phyloP scores from a whole-genome alignment of 2,329 filamentous ascomycete genomes.

The Epichloe baconii region DNA sequence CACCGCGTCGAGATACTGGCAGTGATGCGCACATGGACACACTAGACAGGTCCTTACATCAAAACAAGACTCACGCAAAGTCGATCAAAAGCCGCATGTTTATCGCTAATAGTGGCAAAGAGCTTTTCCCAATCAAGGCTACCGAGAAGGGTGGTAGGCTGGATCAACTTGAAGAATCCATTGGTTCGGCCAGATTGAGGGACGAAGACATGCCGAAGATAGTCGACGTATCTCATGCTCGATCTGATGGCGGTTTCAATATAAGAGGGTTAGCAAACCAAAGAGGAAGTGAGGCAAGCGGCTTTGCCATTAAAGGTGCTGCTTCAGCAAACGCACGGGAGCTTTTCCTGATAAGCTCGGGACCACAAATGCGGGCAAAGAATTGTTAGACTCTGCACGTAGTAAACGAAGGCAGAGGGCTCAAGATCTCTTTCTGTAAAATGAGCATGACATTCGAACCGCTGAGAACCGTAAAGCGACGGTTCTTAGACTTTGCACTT shows the following conservation, averaged over 20 bases:
- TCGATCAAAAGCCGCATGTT: slow-evolving; percentile 21
- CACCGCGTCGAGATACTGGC: slow-evolving; percentile 31
- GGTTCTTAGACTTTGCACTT: too few species aligned
- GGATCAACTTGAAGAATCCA: slow-evolving; percentile 25
- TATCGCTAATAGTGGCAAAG: slow-evolving; percentile 19
- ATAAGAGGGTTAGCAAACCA: slow-evolving; percentile 47
- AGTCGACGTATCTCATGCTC: slow-evolving; percentile 37
- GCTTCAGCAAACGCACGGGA: slow-evolving; percentile 38
- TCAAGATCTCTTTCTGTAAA: slow-evolving; percentile 56
- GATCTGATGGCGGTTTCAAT: slow-evolving; percentile 33
- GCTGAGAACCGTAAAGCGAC: neutral
- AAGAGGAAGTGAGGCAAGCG: slow-evolving; percentile 29
- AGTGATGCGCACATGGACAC: slow-evolving; percentile 26
- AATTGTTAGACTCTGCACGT: slow-evolving; percentile 45
- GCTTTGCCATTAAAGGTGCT: slow-evolving; percentile 56
- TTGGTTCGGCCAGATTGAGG: slow-evolving; percentile 23
- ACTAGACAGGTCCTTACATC: slow-evolving; percentile 18
- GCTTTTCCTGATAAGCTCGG: slow-evolving; percentile 52
- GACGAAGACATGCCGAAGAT: slow-evolving; percentile 39
- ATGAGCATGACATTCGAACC: neutral
- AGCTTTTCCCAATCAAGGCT: slow-evolving; percentile 26
- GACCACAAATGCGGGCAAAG: slow-evolving; percentile 48
- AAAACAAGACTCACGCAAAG: slow-evolving; percentile 22
- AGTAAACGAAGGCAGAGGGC: slow-evolving; percentile 51
- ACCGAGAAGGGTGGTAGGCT: slow-evolving; percentile 18